These are phyloP conservation scores for Pythium sp. DNA, from an alignment of 352 stramenopile genomes.

Conservation along the genomic window DNA sequence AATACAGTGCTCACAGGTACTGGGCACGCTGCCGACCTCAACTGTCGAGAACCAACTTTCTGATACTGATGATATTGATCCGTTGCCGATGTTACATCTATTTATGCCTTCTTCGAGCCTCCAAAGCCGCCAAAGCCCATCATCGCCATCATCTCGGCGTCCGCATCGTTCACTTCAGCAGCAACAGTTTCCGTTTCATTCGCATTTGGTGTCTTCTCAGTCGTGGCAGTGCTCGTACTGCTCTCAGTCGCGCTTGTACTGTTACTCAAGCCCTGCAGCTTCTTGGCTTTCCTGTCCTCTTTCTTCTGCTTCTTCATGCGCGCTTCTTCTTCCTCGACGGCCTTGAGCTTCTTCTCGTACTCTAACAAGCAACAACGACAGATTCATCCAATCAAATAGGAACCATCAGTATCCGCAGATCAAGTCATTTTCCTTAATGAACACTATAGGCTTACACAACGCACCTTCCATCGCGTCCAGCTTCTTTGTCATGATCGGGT, in stretches of 20 bases:
- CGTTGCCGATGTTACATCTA: too few species aligned
- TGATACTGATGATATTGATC: too few species aligned
- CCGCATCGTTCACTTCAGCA: slow-evolving; percentile 28
- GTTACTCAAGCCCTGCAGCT: slow-evolving; percentile 20
- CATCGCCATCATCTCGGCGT: slow-evolving; percentile 89
- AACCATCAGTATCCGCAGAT: neutral
- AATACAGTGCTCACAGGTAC: too few species aligned
- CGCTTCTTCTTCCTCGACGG: slow-evolving; percentile 59
- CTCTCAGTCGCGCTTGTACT: slow-evolving; percentile 7
- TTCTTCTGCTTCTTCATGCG: slow-evolving; percentile 72
- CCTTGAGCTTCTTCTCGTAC: slow-evolving; percentile 85
- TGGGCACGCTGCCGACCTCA: too few species aligned
- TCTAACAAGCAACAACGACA: slow-evolving; percentile 24
- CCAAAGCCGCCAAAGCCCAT: slow-evolving; percentile 91
- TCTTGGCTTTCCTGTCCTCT: slow-evolving; percentile 73
- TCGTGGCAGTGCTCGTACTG: slow-evolving; percentile 10
- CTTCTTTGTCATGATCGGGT: slow-evolving; percentile 80
- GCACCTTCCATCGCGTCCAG: slow-evolving; percentile 73
- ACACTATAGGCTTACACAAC: neutral
- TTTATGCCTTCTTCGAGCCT: slow-evolving; percentile 61
- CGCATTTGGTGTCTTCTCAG: neutral
- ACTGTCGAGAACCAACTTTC: neutral
- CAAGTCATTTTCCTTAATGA: neutral
- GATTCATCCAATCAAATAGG: neutral
- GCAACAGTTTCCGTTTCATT: slow-evolving; percentile 3